phyloP scores from a whole-genome alignment of 2,329 filamentous ascomycete species.

The Biscogniauxia mediterranea region DNA sequence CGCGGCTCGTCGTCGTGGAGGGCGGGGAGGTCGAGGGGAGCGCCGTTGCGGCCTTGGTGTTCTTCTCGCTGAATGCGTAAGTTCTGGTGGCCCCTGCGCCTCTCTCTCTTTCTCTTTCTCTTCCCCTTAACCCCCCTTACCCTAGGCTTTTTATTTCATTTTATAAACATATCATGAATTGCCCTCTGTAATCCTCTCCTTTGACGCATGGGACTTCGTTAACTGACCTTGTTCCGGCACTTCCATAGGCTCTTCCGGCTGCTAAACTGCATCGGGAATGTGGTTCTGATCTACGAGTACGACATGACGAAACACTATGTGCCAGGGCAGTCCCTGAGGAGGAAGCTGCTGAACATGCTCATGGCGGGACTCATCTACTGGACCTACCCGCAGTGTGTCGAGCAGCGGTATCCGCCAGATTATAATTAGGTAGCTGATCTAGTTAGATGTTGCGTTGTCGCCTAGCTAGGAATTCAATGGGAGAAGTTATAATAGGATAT shows the following conservation, averaged over 20 bases:
- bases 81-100: slow-evolving; percentile 13
- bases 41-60: slow-evolving; percentile 32
- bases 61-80: slow-evolving; percentile 40
- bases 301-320: slow-evolving; percentile 38
- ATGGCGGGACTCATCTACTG: slow-evolving; percentile 38
- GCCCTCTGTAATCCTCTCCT: no score
- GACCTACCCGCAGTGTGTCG: slow-evolving; percentile 41
- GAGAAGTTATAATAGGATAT: no score
- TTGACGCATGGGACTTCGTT: no score
- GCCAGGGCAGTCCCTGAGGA: slow-evolving; percentile 27
- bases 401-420: slow-evolving; percentile 37
- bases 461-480: no score
- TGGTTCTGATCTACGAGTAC: slow-evolving; percentile 38
- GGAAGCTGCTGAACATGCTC: slow-evolving; percentile 27
- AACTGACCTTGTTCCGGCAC: slow-evolving; percentile 22
- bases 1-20: slow-evolving; percentile 9
- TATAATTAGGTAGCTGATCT: slow-evolving; percentile 10
- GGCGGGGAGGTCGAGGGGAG: slow-evolving; percentile 11
- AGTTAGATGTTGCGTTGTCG: neutral
- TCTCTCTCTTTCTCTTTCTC: no score
- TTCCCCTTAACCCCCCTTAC: no score
- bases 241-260: slow-evolving; percentile 41
- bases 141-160: no score
- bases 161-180: no score
- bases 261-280: slow-evolving; percentile 39